Evolutionary conservation across 2,329 filamentous ascomycete species (phyloP).

Genomic region (Diaporthe sp.): DNA sequence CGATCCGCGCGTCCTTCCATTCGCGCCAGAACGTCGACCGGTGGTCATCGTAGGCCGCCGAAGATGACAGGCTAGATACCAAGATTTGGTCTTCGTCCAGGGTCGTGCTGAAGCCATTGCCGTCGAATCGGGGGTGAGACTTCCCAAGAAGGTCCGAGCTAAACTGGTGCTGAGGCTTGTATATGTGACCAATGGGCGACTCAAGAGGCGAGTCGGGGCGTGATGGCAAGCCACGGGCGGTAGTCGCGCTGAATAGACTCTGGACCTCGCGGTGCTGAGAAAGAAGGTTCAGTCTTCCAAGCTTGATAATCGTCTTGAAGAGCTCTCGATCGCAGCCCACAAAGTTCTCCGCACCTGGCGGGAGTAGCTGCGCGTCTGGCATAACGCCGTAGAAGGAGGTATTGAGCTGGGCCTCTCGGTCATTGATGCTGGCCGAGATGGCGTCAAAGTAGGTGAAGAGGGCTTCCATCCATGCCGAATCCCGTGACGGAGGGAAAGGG

Average conservation of each 20-base stretch:
- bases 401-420: slow-evolving; percentile 86
- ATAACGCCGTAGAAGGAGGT: slow-evolving; percentile 73
- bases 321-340: slow-evolving; percentile 89
- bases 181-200: slow-evolving; percentile 59
- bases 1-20: slow-evolving; percentile 84
- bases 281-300: slow-evolving; percentile 87
- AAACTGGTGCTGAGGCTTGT: slow-evolving; percentile 54
- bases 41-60: slow-evolving; percentile 69
- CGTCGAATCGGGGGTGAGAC: slow-evolving; percentile 68
- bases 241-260: slow-evolving; percentile 48
- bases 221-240: slow-evolving; percentile 45
- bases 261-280: slow-evolving; percentile 76
- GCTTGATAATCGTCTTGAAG: slow-evolving; percentile 87
- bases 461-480: slow-evolving; percentile 90
- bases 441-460: slow-evolving; percentile 97
- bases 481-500: slow-evolving; percentile 68
- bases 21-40: slow-evolving; percentile 83
- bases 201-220: slow-evolving; percentile 57
- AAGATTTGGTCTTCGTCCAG: slow-evolving; percentile 69
- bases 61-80: slow-evolving; percentile 57
- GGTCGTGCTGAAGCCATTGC: slow-evolving; percentile 73
- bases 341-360: slow-evolving; percentile 82
- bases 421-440: slow-evolving; percentile 91
- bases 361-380: slow-evolving; percentile 63
- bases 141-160: slow-evolving; percentile 47